phyloP scores from a whole-genome alignment of 306 rosid species.

The Myrica gale region DNA sequence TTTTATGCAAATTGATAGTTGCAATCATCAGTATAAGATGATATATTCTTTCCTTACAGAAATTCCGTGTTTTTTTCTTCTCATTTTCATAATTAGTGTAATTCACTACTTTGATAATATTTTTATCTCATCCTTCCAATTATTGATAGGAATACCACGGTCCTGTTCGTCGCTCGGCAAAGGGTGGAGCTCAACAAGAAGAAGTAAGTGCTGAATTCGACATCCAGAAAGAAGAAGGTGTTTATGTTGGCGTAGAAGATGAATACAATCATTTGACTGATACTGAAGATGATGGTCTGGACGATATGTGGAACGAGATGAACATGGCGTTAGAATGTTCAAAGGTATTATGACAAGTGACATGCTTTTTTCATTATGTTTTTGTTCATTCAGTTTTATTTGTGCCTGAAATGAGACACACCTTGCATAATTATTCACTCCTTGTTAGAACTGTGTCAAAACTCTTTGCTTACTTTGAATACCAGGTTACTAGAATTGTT shows the following conservation, averaged over 20 bases:
- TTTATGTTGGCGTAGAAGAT: constrained; percentile 63
- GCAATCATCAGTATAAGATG: neutral
- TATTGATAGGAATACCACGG: constrained; percentile 36
- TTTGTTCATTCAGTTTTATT: neutral
- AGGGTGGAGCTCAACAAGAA: constrained; percentile 26
- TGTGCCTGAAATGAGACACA: constrained; percentile 4
- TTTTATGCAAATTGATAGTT: neutral
- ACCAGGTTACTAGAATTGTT: neutral
- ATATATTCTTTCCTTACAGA: neutral
- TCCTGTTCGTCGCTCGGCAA: constrained; percentile 27
- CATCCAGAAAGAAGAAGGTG: constrained; percentile 46
- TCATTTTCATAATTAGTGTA: neutral
- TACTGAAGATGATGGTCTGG: constrained; percentile 59
- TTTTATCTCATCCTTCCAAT: constrained; percentile 24
- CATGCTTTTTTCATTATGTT: neutral
- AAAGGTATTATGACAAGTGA: constrained; percentile 45
- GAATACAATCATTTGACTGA: constrained; percentile 37
- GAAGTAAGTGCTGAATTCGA: constrained; percentile 27
- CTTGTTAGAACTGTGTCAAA: neutral
- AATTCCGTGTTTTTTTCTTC: neutral
- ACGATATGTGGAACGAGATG: constrained; percentile 87
- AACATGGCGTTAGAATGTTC: constrained; percentile 71
- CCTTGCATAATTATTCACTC: constrained; percentile 14
- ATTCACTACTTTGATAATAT: constrained; percentile 26
- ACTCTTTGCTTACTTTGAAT: neutral